A percentile compares a stretch with the other conserved stretches of the same genome.
These are phyloP conservation scores for Monosporascus sp. DNA, from an alignment of 2,329 filamentous ascomycete species.

Conservation along the genomic window DNA sequence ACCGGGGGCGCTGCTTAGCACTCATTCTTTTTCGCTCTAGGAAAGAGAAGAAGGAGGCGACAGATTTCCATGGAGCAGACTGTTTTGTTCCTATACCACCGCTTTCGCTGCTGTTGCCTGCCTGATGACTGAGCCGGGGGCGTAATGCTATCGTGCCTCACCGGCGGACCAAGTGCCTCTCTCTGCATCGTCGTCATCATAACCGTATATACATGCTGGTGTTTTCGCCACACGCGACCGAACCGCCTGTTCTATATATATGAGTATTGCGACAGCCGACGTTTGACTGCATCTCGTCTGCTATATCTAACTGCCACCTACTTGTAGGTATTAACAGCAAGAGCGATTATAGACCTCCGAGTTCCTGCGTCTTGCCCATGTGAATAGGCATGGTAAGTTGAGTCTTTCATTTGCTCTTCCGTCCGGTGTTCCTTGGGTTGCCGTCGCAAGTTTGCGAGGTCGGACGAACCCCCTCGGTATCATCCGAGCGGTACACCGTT, in stretches of 20 bases:
- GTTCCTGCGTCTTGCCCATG: conserved; percentile 11
- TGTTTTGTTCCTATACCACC: neutral
- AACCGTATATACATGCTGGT: neutral
- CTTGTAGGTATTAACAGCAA: neutral
- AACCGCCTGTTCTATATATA: neutral
- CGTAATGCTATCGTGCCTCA: neutral
- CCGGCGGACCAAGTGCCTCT: neutral
- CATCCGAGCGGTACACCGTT: neutral
- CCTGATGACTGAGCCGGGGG: neutral
- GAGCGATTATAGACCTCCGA: neutral
- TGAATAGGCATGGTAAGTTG: conserved; percentile 17
- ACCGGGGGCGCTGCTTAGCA: neutral
- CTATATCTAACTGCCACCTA: neutral
- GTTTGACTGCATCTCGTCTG: neutral
- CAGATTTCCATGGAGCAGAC: neutral
- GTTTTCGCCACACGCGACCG: neutral
- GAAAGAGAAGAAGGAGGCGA: neutral
- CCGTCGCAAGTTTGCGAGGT: neutral
- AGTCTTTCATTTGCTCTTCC: neutral
- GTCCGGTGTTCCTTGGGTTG: neutral
- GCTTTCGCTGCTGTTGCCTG: neutral
- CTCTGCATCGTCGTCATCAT: no score
- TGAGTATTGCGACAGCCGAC: neutral
- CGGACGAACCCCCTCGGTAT: neutral
- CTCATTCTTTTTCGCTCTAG: neutral